Conservation (phyloP, 805 yeast genomes). For the Sugiyamaella boreocaroliniensis region DNA sequence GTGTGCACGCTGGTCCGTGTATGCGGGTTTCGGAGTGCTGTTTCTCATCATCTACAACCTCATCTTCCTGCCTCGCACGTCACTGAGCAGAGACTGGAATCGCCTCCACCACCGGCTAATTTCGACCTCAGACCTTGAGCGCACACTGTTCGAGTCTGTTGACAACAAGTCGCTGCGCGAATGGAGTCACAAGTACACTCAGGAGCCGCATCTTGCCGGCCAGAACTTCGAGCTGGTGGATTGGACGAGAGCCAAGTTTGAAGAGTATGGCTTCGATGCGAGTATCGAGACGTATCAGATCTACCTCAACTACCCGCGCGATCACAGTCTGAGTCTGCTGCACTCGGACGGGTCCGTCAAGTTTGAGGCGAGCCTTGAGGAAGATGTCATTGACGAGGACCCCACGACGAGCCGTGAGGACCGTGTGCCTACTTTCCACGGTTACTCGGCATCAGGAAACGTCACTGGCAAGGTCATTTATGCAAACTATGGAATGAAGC, state of each 20-base stretch:
- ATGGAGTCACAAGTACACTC: conserved; percentile 50
- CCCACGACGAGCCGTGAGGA: conserved; percentile 41
- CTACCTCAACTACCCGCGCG: conserved; percentile 58
- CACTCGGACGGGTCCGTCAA: conserved; percentile 29
- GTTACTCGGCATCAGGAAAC: conserved; percentile 69
- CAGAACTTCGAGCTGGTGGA: conserved; percentile 35
- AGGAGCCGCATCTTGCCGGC: conserved; percentile 51
- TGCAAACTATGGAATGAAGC: conserved; percentile 60
- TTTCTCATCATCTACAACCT: conserved; percentile 54
- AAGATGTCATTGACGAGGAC: conserved; percentile 48
- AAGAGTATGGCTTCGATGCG: conserved; percentile 52
- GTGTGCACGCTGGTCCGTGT: conserved; percentile 8
- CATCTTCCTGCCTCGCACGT: conserved; percentile 77
- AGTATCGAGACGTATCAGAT: conserved; percentile 52
- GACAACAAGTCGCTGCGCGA: conserved; percentile 35
- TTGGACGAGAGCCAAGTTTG: conserved; percentile 54
- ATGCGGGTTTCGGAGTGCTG: conserved; percentile 37
- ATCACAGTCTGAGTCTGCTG: conserved; percentile 44
- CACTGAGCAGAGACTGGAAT: conserved; percentile 72
- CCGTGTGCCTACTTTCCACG: conserved; percentile 65
- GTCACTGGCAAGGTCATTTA: conserved; percentile 60
- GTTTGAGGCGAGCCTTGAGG: conserved; percentile 48
- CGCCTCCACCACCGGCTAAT: conserved; percentile 61
- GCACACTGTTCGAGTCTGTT: conserved; percentile 46
- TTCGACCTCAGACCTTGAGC: conserved; percentile 62